Base-by-base conservation (phyloP, 2,329 filamentous ascomycete genomes). In the Aspergillus costaricaensis region DNA sequence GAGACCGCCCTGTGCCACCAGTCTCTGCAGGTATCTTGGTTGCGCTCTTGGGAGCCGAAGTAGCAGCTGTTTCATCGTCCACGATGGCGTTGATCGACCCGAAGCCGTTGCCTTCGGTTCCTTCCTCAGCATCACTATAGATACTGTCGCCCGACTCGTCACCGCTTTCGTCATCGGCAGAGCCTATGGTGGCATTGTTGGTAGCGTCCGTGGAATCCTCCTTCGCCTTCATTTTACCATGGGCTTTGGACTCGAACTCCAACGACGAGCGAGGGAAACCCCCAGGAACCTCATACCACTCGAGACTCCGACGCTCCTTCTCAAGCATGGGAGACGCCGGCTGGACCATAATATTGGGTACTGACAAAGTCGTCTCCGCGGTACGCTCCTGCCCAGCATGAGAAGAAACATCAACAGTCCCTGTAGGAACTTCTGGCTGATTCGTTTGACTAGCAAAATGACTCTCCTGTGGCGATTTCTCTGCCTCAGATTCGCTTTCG, bases 201-300 rank as follows among this genome's bases (percentile, higher is more conserved):
- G 36, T n/a, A 12, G 38, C 39, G 21, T 32, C n/a, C 32, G 43
- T 47, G 39, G 50, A 14, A n/a, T 55, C 47, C 23, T 57, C 62
- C 53, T 60, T 62, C 38, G 47, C 27, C 52, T 63, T 55, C 56
- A 47, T 47, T 38, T 54, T 55, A 27, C 9, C 27, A 39, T 17
- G 8, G 9, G 6, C 41, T 17, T 51, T 44, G 10, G 60, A 51
- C 32, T 61, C 63, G 7, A 63, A 59, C 30, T 73, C 70, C 21
- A 72, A 65, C 9, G 64, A 65, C 5, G 70, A 63, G 15, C 66
- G 65, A 1, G 85, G 85, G 63, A 88, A 90, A 0, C 81, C 82
- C 7, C 87, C 88, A 8, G 88, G 88, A 15, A 88, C 74, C 43
- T 80, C 80, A 43, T 84, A 82, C 55, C 78, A 75, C 61, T 79